These are phyloP conservation scores for Colletotrichum paranaense DNA, from an alignment of 2,329 filamentous ascomycete species.

Conservation along the genomic window DNA sequence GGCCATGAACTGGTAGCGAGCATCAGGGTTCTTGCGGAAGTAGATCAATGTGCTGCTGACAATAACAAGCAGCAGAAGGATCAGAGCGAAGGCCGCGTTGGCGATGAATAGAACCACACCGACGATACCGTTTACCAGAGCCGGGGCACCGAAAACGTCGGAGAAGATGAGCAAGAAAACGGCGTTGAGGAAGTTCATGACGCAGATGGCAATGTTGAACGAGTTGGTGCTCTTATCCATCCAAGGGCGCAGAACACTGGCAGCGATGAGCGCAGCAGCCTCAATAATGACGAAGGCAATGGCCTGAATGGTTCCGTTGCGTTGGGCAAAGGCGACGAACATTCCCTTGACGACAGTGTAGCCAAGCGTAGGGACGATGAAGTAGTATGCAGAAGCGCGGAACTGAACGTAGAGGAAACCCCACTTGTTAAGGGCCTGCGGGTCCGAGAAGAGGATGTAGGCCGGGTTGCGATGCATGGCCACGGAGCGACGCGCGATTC, in stretches of 20 bases:
- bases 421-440: slow-evolving; percentile 96
- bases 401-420: slow-evolving; percentile 98
- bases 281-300: slow-evolving; percentile 88
- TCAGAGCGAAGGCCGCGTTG: slow-evolving; percentile 85
- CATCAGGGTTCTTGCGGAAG: slow-evolving; percentile 93
- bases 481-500: slow-evolving; percentile 88
- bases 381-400: slow-evolving; percentile 95
- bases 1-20: slow-evolving; percentile 94
- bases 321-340: slow-evolving; percentile 87
- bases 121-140: slow-evolving; percentile 86
- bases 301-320: slow-evolving; percentile 77
- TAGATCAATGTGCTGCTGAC: slow-evolving; percentile 75
- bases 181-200: slow-evolving; percentile 89
- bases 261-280: slow-evolving; percentile 78
- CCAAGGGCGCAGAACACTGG: slow-evolving; percentile 88
- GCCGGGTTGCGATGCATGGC: slow-evolving; percentile 95
- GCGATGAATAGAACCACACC: slow-evolving; percentile 90
- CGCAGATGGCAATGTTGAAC: slow-evolving; percentile 93
- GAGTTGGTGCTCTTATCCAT: slow-evolving; percentile 99
- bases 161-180: slow-evolving; percentile 93
- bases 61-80: slow-evolving; percentile 83
- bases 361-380: slow-evolving; percentile 81
- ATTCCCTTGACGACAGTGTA: slow-evolving; percentile 90
- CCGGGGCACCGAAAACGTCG: slow-evolving; percentile 84
- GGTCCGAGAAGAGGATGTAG: slow-evolving; percentile 96